These are phyloP conservation scores for Thielaviopsis ethacetica DNA, from an alignment of 2,329 filamentous ascomycete species.

Conservation along the genomic window DNA sequence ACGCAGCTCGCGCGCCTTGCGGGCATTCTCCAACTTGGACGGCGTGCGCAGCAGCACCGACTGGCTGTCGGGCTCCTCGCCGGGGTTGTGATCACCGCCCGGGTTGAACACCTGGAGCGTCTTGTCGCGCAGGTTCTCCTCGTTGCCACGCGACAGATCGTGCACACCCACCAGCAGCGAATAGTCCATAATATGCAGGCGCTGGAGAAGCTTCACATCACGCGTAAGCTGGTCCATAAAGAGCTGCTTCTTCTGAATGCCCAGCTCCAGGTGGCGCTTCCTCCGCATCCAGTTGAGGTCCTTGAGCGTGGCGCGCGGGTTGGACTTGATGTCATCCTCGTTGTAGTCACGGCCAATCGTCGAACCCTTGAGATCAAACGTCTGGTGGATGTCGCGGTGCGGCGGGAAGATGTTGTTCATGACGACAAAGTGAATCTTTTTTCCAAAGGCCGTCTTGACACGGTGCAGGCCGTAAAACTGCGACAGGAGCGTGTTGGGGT, in stretches of 20 bases:
- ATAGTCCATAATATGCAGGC: slow-evolving; percentile 95
- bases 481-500: slow-evolving; percentile 90
- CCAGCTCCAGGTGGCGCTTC: slow-evolving; percentile 72
- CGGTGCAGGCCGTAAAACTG: slow-evolving; percentile 96
- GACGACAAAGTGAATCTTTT: slow-evolving; percentile 98
- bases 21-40: slow-evolving; percentile 78
- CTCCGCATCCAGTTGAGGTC: slow-evolving; percentile 92
- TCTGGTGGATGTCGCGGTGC: slow-evolving; percentile 91
- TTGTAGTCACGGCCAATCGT: slow-evolving; percentile 83
- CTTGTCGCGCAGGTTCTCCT: slow-evolving; percentile 80
- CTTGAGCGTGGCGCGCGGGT: slow-evolving; percentile 85
- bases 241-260: slow-evolving; percentile 69
- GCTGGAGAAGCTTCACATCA: slow-evolving; percentile 76
- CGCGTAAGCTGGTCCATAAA: slow-evolving; percentile 80
- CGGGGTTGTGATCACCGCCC: slow-evolving; percentile 28
- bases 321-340: slow-evolving; percentile 74
- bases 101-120: slow-evolving; percentile 90
- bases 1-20: slow-evolving; percentile 78
- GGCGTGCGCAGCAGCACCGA: slow-evolving; percentile 69
- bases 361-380: slow-evolving; percentile 92
- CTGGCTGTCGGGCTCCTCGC: slow-evolving; percentile 43
- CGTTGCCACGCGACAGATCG: slow-evolving; percentile 76
- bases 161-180: slow-evolving; percentile 90
- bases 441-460: slow-evolving; percentile 94
- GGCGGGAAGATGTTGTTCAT: slow-evolving; percentile 99